These are phyloP conservation scores for Suillus occidentalis DNA, from an alignment of 768 basidiomycete genomes.

Conservation along the genomic window DNA sequence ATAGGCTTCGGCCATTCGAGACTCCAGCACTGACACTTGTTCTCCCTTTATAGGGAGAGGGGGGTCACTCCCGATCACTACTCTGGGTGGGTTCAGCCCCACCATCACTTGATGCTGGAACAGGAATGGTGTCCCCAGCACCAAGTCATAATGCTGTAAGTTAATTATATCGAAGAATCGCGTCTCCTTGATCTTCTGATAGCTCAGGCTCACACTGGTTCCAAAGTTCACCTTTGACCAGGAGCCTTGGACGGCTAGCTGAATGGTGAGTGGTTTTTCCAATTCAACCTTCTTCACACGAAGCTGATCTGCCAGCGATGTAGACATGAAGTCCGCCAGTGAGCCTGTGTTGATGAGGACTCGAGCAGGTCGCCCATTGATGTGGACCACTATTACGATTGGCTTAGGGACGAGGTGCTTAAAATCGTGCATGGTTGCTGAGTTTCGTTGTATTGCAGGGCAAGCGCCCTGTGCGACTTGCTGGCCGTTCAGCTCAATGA, in stretches of 20 bases:
- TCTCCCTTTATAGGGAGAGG: not conserved
- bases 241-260: slow-evolving; percentile 32
- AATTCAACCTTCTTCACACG: slow-evolving; percentile 13
- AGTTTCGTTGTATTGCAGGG: slow-evolving; percentile 17
- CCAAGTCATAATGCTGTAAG: slow-evolving; percentile 32
- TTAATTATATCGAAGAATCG: slow-evolving; percentile 29
- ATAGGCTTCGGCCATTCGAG: not conserved
- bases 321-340: slow-evolving; percentile 30
- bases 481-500: not conserved
- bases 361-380: slow-evolving; percentile 20
- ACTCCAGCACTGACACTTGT: not conserved
- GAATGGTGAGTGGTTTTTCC: slow-evolving; percentile 26
- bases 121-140: slow-evolving; percentile 40
- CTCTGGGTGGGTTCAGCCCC: slow-evolving; percentile 24
- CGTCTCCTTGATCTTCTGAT: not conserved
- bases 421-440: slow-evolving; percentile 13
- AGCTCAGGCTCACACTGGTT: slow-evolving; percentile 9
- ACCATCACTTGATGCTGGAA: slow-evolving; percentile 31
- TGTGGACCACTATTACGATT: slow-evolving; percentile 3
- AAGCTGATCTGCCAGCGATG: slow-evolving; percentile 29
- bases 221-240: slow-evolving; percentile 26
- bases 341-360: slow-evolving; percentile 29
- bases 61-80: slow-evolving; percentile 8
- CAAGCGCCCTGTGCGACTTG: not conserved
- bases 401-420: slow-evolving; percentile 12